Percentiles rank a stretch among this genome's conserved stretches.
Evolutionary conservation across 345 rosid species (phyloP).

Genomic region (Cardamine resedifolia): DNA sequence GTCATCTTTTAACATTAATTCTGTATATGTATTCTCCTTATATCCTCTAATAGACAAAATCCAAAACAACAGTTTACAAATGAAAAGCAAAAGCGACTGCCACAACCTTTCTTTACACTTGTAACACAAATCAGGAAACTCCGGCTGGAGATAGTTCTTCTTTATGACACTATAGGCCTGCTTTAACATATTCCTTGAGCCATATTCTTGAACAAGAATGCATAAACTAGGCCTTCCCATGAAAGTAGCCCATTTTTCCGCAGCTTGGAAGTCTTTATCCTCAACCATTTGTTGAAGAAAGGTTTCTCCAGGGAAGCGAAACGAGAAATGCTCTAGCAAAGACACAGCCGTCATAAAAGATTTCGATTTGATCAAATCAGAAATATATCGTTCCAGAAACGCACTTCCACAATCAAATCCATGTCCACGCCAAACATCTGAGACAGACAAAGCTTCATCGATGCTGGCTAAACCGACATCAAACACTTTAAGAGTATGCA

Average conservation of each 20-base stretch:
- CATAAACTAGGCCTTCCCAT: constrained; percentile 82
- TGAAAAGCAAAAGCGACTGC: constrained; percentile 7
- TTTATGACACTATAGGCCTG: constrained; percentile 65
- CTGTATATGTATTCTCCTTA: background rate
- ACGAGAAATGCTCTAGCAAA: constrained; percentile 74
- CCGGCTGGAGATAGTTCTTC: constrained; percentile 69
- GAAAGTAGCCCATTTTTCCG: constrained; percentile 93
- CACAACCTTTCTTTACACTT: constrained; percentile 77
- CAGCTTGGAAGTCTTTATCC: constrained; percentile 68
- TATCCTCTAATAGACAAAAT: background rate
- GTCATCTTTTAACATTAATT: background rate
- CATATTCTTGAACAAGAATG: constrained; percentile 67
- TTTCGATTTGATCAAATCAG: constrained; percentile 52
- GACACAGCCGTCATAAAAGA: constrained; percentile 76
- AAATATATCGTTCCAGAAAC: constrained; percentile 64
- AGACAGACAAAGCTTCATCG: constrained; percentile 48
- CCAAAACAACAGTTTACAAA: background rate
- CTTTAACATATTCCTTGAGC: constrained; percentile 69
- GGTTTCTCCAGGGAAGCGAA: constrained; percentile 67
- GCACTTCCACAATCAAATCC: constrained; percentile 38
- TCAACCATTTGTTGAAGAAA: constrained; percentile 77
- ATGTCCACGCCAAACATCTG: constrained; percentile 35
- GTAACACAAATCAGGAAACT: constrained; percentile 68
- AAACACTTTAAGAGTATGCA: constrained; percentile 61
- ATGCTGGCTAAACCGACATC: constrained; percentile 54